Conservation (phyloP, 108 stramenopile species). For the Fragilaria radians region DNA sequence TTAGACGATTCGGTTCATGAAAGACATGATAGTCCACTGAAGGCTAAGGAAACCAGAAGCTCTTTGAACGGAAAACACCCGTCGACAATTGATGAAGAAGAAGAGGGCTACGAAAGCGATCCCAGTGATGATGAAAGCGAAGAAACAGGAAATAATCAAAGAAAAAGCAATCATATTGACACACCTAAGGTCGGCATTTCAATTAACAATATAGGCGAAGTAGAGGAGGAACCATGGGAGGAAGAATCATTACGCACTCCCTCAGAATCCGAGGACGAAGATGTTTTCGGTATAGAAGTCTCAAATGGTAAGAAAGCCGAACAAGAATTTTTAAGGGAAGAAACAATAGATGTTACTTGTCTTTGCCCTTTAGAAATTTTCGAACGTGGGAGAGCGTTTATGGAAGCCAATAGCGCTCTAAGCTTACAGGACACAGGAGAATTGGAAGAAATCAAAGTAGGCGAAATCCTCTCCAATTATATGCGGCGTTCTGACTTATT, state of each 20-base stretch:
- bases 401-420: conserved; percentile 18
- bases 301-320: too few relatives aligned
- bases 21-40: too few relatives aligned
- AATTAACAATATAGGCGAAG: too few relatives aligned
- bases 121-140: neutral
- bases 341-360: neutral
- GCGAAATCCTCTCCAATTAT: neutral
- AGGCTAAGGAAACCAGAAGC: too few relatives aligned
- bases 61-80: conserved; percentile 1
- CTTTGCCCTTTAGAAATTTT: conserved; percentile 24
- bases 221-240: too few relatives aligned
- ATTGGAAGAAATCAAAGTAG: conserved; percentile 10
- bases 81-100: conserved; percentile 3
- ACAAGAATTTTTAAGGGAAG: too few relatives aligned
- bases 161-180: neutral
- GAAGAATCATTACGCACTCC: too few relatives aligned
- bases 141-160: neutral
- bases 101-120: neutral
- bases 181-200: too few relatives aligned
- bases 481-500: conserved; percentile 19
- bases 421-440: neutral
- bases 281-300: too few relatives aligned
- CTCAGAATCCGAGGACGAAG: too few relatives aligned
- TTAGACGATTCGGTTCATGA: too few relatives aligned
- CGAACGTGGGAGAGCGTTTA: conserved; percentile 24